Conservation (phyloP, 2,329 filamentous ascomycete species). For the Dactylellina drechsleri region DNA sequence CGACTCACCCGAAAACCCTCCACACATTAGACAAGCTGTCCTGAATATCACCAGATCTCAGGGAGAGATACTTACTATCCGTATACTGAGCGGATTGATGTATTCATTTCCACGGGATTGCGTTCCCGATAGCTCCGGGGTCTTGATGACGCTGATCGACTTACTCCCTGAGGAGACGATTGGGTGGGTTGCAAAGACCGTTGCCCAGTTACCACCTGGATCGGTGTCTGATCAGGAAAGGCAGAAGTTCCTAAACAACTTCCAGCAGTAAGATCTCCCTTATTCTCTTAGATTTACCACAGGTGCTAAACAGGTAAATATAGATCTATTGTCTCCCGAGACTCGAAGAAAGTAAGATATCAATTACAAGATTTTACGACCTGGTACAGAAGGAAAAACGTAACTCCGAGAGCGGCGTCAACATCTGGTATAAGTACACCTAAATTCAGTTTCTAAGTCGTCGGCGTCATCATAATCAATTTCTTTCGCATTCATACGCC, state of each 20-base stretch:
- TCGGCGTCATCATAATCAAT: not conserved
- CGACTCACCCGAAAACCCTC: constrained; percentile 70
- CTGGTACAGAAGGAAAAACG: constrained; percentile 89
- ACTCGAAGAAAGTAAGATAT: constrained; percentile 58
- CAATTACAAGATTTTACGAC: constrained; percentile 93
- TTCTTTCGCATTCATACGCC: constrained; percentile 7
- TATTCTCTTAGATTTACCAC: not conserved
- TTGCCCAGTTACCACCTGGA: constrained; percentile 83
- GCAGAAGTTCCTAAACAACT: constrained; percentile 80
- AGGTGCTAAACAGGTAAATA: not conserved
- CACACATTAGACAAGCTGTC: constrained; percentile 77
- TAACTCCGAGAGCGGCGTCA: constrained; percentile 77
- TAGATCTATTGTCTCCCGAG: constrained; percentile 56
- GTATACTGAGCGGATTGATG: constrained; percentile 97
- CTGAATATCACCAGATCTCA: constrained; percentile 75
- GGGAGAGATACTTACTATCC: constrained; percentile 83
- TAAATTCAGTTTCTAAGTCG: constrained; percentile 43
- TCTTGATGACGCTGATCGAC: constrained; percentile 89
- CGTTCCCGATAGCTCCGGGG: constrained; percentile 91
- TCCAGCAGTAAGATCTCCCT: constrained; percentile 69
- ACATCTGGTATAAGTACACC: constrained; percentile 52
- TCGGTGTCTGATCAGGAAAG: constrained; percentile 83
- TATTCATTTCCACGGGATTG: constrained; percentile 96
- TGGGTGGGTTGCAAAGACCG: constrained; percentile 82
- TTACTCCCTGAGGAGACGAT: constrained; percentile 82